Evolutionary conservation across 345 rosid species (phyloP), one percentile per base, ranked within the genome.

Genomic region (Moricandia arvensis): DNA sequence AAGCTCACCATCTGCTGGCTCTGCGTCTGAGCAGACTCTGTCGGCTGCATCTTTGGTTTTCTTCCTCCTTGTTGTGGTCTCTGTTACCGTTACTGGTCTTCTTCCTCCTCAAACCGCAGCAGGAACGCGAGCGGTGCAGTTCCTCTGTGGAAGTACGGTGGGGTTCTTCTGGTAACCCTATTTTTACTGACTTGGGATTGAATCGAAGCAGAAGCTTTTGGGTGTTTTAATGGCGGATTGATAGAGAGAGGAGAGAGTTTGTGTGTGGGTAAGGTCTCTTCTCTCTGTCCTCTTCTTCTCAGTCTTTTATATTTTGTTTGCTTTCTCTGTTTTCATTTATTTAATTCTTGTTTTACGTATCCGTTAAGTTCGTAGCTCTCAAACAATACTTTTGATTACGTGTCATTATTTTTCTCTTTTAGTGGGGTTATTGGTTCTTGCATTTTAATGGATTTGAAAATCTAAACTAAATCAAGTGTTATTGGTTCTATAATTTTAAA

Each of bases 1-100:
- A 90, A 82, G 70, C 84, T 89, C 59, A 86, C 82, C 75, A 68
- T 54, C 30, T 38, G 68, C 45, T 73, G 90, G 61, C 55, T 84
- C 70, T 72, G 78, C 13, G 83, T 79, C 55, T 80, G 75, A 21
- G 75, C 76, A 57, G 61, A 16, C 72, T 84, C 83, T 55, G 73
- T 69, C 24, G 62, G 82, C 78, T 71, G 69, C 67, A 77, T 64
- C 77, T 79, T 79, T 2, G 47, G 10, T 66, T 75, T 69, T 62
- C 68, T 47, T 82, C 61, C 15, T 72, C 61, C 33, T 68, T 60
- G 41, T 72, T 13, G 8, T 66, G 11, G 34, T 62, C 31, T 6
- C 34, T 63, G 41, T 51, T 37, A 12, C 5, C 35, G 33, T 27
- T 64, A 73, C n/a, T 9, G 59, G 5, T 55, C 59, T 54, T 71